Evolutionary conservation across 75 land plant genomes (phyloP).

Genomic region (Pinus taeda): DNA sequence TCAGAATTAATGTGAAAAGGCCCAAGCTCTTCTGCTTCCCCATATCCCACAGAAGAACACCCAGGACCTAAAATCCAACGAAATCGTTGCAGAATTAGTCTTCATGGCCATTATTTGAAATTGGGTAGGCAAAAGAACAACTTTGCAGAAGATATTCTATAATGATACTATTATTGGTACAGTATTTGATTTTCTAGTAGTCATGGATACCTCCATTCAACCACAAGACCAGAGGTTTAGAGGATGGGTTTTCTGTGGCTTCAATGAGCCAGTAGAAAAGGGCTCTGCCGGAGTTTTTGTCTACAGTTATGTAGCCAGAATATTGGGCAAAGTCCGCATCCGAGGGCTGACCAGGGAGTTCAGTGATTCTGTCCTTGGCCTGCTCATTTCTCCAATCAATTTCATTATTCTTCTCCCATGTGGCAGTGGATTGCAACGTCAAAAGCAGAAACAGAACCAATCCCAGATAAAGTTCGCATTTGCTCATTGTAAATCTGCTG

Average conservation of each 20-base stretch:
- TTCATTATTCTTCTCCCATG: too few relatives aligned
- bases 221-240: conserved; percentile 77
- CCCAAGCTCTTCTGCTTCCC: conserved; percentile 75
- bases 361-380: conserved; percentile 31
- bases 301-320: conserved; percentile 68
- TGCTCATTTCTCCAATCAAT: conserved; percentile 10
- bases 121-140: too few relatives aligned
- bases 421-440: too few relatives aligned
- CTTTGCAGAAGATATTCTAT: too few relatives aligned
- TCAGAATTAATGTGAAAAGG: conserved; percentile 69
- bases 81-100: too few relatives aligned
- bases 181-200: too few relatives aligned
- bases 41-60: conserved; percentile 68
- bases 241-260: conserved; percentile 22
- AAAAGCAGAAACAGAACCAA: too few relatives aligned
- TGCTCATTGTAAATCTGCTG: too few relatives aligned
- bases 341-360: conserved; percentile 59
- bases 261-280: conserved; percentile 73
- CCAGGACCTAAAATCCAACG: conserved; percentile 50
- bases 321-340: conserved; percentile 47
- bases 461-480: too few relatives aligned
- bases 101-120: too few relatives aligned
- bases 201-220: conserved; percentile 58
- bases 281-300: conserved; percentile 59
- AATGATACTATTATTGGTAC: too few relatives aligned